Base-by-base conservation (phyloP, 2,329 filamentous ascomycete species). In the Paraphaeosphaeria sporulosa region DNA sequence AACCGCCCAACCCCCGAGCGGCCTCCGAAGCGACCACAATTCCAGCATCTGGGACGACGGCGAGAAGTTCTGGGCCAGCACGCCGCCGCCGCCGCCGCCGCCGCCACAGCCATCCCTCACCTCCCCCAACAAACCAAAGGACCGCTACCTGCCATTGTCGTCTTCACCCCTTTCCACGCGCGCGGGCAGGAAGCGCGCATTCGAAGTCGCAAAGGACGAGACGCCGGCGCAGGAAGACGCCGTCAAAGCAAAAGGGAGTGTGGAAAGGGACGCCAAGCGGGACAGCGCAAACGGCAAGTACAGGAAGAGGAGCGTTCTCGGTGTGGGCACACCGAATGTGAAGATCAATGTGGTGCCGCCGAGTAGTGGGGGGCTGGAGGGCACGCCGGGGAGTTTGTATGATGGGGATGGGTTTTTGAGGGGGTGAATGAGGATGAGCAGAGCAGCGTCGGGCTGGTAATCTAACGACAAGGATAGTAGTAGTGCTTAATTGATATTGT, bases 41-140 rank as follows among this genome's bases (percentile, higher is more conserved):
- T 71, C 67, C 47, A 68, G 61, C 34, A 72, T 74, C 21, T 76
- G 73, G 71, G 71, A 75, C 66, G 71, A 75, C 51, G 69, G 70
- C 47, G 72, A 74, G 52, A 70, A 66, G 9, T 73, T 74, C 53
- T 75, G 71, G 72, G 54, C 60, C 2, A 67, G 66, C 9, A 64
- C 64, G 7, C 68, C 68, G 0, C 66, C 68, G 3, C 58, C 27
- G 27, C 30, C 30, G 4, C 30, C 30, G 10, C 25, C 64, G 7
- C 68, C 67, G 0, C 66, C 68, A 4, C 58, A 8, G 30, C 8
- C 30, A 8, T 12, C 30, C 2, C 30, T 58, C 6, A 64, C 50
- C 17, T 65, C 65, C 3, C 60, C 63, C 34, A 66, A 66, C 48
- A 68, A 69, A 53, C 61, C 57, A 3, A 58, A 58, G 46, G 30